Evolutionary conservation across 331 rosid genomes (phyloP), one percentile per base, ranked within the genome.

Genomic region (Cydonia oblonga): DNA sequence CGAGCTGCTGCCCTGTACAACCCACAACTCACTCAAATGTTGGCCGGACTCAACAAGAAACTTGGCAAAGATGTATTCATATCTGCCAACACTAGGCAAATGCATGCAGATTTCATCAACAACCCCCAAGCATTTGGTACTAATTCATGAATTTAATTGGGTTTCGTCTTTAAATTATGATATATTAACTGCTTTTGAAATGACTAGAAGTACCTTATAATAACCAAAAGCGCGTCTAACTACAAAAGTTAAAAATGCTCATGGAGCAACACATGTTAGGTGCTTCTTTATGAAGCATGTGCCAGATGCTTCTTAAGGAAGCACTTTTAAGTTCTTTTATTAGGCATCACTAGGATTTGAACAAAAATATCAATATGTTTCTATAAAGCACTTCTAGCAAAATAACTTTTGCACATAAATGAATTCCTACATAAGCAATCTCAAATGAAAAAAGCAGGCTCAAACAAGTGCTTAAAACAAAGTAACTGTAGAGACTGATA

Each of bases 21-120:
- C 54, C 98, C 97, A 2, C 91, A 85, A 42, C 92, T 93, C 49
- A 59, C 64, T 79, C 80, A 89, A n/a, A 86, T 93, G 49, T 8
- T 91, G n/a, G 2, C 1, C 3, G 73, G 79, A 22, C 88, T 93
- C 68, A 93, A 93, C 64, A 20, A 53, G 0, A 79, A 78, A 74
- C 20, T 91, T n/a, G 89, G 95, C 44, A 70, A 84, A 5, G 9
- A 85, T 38, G 73, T 87, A 32, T 91, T 93, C 70, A 15, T 91
- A 5, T 87, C 81, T 14, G 91, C 52, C 15, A 91, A 93, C 73
- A 85, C 89, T 0, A 67, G 30, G 13, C 81, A 59, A 19, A 85
- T 85, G 96, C 74, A 60, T 76, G 26, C 10, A 30, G 86, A 89
- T 65, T 93, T 86, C 74, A 3, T 93, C 85, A 26, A 0, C 22